These are phyloP conservation scores for Quercus lobata DNA, from an alignment of 331 rosid species.

Conservation along the genomic window DNA sequence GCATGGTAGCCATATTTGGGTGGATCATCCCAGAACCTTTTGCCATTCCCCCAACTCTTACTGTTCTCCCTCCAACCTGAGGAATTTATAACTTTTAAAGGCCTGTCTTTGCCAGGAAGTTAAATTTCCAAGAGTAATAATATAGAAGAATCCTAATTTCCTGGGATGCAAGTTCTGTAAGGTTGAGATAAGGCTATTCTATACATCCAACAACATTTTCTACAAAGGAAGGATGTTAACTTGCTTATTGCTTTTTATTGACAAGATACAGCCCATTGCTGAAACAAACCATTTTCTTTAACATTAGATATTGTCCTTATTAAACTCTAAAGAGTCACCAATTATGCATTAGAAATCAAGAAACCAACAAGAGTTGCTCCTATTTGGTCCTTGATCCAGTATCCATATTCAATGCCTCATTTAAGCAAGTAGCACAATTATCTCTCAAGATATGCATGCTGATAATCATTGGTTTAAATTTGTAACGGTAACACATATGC, in stretches of 20 bases:
- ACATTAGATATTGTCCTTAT: not conserved
- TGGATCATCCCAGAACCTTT: conserved; percentile 99
- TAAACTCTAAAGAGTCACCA: not conserved
- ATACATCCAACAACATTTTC: not conserved
- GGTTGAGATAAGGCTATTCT: not conserved
- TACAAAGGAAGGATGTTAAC: not conserved
- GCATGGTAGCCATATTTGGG: conserved; percentile 99
- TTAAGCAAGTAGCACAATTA: not conserved
- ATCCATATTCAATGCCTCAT: conserved; percentile 7
- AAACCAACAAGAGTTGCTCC: not conserved
- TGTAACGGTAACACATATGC: not conserved
- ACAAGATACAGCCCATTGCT: not conserved
- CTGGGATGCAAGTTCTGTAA: not conserved
- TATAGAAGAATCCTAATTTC: not conserved
- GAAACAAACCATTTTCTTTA: not conserved
- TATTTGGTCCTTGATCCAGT: not conserved
- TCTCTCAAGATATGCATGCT: not conserved
- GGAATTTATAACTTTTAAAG: conserved; percentile 21
- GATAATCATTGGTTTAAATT: not conserved
- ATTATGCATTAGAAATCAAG: not conserved
- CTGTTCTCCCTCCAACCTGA: conserved; percentile 70
- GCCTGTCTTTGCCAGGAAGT: not conserved
- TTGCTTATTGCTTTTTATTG: not conserved
- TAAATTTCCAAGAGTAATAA: not conserved
- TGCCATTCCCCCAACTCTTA: conserved; percentile 93